Evolutionary conservation across 2,329 filamentous ascomycete species (phyloP).

Genomic region (Polytolypa hystricis): DNA sequence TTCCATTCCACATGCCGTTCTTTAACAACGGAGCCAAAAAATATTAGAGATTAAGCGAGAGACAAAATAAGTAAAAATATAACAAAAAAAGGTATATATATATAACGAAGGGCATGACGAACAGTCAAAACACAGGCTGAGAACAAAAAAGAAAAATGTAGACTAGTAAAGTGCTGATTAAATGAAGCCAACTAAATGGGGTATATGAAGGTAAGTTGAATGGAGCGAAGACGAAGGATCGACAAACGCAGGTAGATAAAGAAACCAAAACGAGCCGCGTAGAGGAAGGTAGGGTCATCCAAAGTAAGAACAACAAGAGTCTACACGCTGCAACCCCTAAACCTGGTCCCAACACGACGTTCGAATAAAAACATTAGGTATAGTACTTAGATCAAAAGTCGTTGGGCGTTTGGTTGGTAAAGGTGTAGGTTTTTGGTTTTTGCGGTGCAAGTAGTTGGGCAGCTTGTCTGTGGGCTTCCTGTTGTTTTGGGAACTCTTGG

Average conservation of each 20-base stretch:
- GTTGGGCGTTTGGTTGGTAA: constrained; percentile 32
- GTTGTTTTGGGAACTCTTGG: constrained; percentile 35
- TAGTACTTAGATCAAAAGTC: constrained; percentile 21
- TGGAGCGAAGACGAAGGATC: not conserved
- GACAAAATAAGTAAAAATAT: constrained; percentile 3
- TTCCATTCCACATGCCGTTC: no score
- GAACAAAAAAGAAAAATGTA: not conserved
- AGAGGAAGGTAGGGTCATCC: not conserved
- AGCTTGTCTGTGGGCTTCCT: constrained; percentile 31
- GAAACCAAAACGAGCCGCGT: not conserved
- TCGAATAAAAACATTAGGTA: not conserved
- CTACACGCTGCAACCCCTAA: no score
- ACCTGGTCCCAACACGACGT: no score
- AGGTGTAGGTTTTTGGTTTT: constrained; percentile 33
- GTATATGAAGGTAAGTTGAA: not conserved
- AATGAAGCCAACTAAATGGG: not conserved
- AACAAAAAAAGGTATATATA: not conserved
- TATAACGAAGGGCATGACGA: not conserved
- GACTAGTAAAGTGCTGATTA: not conserved
- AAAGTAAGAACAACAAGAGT: not conserved
- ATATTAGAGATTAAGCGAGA: not conserved
- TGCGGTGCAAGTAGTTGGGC: constrained; percentile 32
- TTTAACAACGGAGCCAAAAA: not conserved
- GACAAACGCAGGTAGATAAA: not conserved
- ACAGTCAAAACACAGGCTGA: not conserved